Conservation (phyloP, 2,329 filamentous ascomycete species). For the Fusarium sp. region DNA sequence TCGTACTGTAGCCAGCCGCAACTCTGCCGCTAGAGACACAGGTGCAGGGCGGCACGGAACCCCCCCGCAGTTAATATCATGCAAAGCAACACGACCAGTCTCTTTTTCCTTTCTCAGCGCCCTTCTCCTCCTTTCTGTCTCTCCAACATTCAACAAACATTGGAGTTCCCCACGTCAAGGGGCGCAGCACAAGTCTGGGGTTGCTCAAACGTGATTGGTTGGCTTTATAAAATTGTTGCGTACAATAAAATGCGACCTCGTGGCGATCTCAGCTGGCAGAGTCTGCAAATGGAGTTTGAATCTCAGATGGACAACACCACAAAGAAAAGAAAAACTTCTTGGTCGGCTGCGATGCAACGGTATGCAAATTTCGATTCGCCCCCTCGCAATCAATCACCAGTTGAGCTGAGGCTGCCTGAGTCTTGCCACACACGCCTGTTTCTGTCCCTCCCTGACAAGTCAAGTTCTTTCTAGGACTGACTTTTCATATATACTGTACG, state of each 20-base stretch:
- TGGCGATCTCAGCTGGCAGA: constrained; percentile 28
- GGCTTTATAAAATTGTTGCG: constrained; percentile 15
- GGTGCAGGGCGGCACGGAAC: constrained; percentile 19
- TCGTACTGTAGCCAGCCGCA: not conserved
- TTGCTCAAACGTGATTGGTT: constrained; percentile 13
- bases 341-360: constrained; percentile 38
- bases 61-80: constrained; percentile 9
- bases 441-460: constrained; percentile 24
- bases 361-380: constrained; percentile 21
- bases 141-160: constrained; percentile 1
- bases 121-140: not conserved
- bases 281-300: constrained; percentile 21
- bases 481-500: not conserved
- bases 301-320: constrained; percentile 2
- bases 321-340: constrained; percentile 8
- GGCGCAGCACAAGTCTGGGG: constrained; percentile 22
- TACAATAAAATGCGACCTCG: constrained; percentile 22
- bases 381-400: constrained; percentile 19
- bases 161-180: constrained; percentile 20
- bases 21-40: constrained; percentile 1
- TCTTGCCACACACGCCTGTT: constrained; percentile 35
- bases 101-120: not conserved
- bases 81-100: constrained; percentile 16
- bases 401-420: constrained; percentile 12
- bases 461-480: constrained; percentile 18